Evolutionary conservation across 2,329 filamentous ascomycete genomes (phyloP).

Genomic region (Hymenotorrendiella dingleyae): DNA sequence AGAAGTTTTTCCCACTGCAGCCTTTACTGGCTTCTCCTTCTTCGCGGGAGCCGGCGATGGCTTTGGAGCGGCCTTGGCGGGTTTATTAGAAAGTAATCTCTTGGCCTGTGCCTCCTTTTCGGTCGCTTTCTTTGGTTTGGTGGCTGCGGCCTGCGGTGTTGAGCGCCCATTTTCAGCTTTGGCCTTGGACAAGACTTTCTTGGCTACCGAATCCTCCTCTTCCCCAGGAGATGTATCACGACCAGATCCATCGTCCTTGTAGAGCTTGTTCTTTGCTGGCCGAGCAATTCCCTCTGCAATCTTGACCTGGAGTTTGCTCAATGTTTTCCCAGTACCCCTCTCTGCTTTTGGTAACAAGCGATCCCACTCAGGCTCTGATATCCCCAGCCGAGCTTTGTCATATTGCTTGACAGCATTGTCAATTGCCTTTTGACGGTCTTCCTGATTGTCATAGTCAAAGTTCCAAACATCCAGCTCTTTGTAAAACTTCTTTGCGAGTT

Average conservation of each 20-base stretch:
- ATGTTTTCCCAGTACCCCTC: constrained; percentile 52
- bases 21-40: constrained; percentile 15
- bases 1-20: constrained; percentile 18
- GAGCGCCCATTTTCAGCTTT: constrained; percentile 35
- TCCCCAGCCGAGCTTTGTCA: constrained; percentile 51
- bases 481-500: constrained; percentile 51
- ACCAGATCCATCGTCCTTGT: constrained; percentile 45
- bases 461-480: constrained; percentile 61
- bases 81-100: constrained; percentile 41
- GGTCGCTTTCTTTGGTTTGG: constrained; percentile 51
- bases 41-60: constrained; percentile 19
- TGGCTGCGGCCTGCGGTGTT: constrained; percentile 43
- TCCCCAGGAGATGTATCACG: constrained; percentile 32
- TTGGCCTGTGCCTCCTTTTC: constrained; percentile 52
- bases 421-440: constrained; percentile 53
- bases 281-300: constrained; percentile 46
- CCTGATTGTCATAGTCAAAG: constrained; percentile 48
- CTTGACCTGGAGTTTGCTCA: constrained; percentile 56
- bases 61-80: constrained; percentile 19
- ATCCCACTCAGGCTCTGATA: constrained; percentile 55
- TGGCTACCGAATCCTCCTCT: constrained; percentile 33
- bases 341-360: constrained; percentile 52
- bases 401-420: constrained; percentile 55
- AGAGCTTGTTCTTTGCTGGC: constrained; percentile 45
- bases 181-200: constrained; percentile 31